Evolutionary conservation across 768 basidiomycete genomes (phyloP).

Genomic region (Macrolepiota fuliginosa): DNA sequence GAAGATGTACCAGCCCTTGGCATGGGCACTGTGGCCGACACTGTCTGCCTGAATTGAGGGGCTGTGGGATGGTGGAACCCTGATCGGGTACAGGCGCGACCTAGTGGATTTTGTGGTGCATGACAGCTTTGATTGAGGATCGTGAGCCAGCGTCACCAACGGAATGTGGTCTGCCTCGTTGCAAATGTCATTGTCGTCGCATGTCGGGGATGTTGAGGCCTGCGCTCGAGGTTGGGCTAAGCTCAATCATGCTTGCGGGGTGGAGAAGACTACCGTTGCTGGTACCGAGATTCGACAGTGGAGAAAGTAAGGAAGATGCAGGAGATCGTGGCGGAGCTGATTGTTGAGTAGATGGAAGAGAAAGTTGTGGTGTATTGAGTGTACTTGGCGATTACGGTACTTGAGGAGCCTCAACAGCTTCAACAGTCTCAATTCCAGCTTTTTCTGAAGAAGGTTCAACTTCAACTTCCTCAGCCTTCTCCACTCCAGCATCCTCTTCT

Average conservation of each 20-base stretch:
- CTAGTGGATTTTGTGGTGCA: conserved; percentile 54
- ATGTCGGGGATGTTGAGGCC: conserved; percentile 30
- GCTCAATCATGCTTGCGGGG: conserved; percentile 37
- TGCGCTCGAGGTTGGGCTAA: conserved; percentile 22
- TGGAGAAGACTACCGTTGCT: conserved; percentile 18
- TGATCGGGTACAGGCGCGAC: neutral
- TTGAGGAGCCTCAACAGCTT: no score
- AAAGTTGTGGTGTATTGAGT: neutral
- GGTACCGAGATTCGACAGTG: neutral
- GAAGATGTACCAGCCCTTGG: conserved; percentile 16
- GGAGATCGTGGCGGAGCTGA: neutral
- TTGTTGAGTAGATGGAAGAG: neutral
- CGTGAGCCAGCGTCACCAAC: conserved; percentile 11
- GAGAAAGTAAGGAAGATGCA: conserved; percentile 8
- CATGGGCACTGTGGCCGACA: conserved; percentile 15
- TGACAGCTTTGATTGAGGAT: conserved; percentile 51
- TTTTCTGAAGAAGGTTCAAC: no score
- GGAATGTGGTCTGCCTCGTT: conserved; percentile 10
- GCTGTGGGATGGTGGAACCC: neutral
- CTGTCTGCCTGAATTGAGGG: conserved; percentile 12
- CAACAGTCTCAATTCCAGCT: no score
- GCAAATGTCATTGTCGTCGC: neutral
- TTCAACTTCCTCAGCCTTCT: no score
- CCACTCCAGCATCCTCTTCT: no score
- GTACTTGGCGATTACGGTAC: conserved; percentile 6